These are phyloP conservation scores for Micromonas pusilla DNA, from an alignment of 139 green algal genomes.

Conservation along the genomic window DNA sequence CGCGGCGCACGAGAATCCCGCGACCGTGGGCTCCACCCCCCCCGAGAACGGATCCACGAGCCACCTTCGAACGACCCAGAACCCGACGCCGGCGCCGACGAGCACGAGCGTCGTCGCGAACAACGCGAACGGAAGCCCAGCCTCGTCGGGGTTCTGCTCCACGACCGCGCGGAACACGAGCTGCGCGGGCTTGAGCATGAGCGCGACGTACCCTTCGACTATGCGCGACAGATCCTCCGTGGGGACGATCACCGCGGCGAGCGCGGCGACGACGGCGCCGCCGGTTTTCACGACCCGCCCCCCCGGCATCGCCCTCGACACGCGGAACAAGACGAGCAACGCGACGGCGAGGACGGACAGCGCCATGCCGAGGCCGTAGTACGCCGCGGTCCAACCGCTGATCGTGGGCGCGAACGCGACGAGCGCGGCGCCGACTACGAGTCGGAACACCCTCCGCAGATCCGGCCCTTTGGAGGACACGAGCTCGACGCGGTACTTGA, in stretches of 20 bases:
- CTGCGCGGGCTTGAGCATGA: not conserved
- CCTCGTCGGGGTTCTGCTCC: not conserved
- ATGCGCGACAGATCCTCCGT: not conserved
- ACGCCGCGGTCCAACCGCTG: not conserved
- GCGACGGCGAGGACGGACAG: not conserved
- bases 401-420: not conserved
- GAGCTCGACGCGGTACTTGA: not conserved
- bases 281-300: not conserved
- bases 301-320: not conserved
- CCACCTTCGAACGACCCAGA: not conserved
- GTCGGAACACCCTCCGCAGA: not conserved
- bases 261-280: not conserved
- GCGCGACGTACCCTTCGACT: not conserved
- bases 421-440: not conserved
- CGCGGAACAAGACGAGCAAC: not conserved
- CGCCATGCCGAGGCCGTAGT: conserved; percentile 8
- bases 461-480: not conserved
- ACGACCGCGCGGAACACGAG: not conserved
- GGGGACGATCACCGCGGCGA: not conserved
- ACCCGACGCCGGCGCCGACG: not conserved
- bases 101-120: not conserved
- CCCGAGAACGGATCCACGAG: not conserved
- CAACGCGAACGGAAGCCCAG: not conserved
- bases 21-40: not conserved
- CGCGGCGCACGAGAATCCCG: not conserved